A percentile compares a stretch with the other conserved stretches of the same genome.
phyloP scores from a whole-genome alignment of 129 eudicot species.

The Centrapalus pauciflorus region DNA sequence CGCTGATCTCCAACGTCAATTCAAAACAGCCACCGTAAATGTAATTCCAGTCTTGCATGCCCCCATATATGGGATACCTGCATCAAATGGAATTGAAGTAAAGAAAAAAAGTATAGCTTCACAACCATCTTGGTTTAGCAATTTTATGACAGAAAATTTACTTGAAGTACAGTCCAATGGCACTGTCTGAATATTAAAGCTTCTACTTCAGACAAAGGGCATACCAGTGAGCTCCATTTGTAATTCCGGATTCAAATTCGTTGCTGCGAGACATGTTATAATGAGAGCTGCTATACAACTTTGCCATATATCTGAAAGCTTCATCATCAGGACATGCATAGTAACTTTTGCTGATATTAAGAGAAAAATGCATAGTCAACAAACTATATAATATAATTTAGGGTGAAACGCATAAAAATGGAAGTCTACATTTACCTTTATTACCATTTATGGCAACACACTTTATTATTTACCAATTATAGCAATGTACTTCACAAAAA shows the following conservation, averaged over 20 bases:
- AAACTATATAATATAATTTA: neutral
- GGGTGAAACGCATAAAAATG: too few species aligned
- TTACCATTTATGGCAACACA: too few species aligned
- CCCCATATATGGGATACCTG: conserved; percentile 98
- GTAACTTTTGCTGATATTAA: conserved; percentile 60
- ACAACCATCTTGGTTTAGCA: neutral
- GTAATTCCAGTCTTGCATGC: conserved; percentile 99
- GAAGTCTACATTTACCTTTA: too few species aligned
- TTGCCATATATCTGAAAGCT: conserved; percentile 80
- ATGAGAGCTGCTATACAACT: conserved; percentile 77
- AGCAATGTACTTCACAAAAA: too few species aligned
- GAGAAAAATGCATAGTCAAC: neutral
- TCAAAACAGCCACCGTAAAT: conserved; percentile 76
- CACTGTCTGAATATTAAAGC: neutral
- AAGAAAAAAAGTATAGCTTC: neutral
- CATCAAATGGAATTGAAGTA: conserved; percentile 13
- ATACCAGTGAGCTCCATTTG: conserved; percentile 94
- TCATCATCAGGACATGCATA: conserved; percentile 89
- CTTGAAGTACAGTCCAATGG: neutral
- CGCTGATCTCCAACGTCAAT: conserved; percentile 85
- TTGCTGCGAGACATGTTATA: conserved; percentile 71
- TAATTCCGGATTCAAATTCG: conserved; percentile 85
- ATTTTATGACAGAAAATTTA: neutral
- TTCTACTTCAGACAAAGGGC: neutral
- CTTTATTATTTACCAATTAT: too few species aligned